These are phyloP conservation scores for Hydrangea macrophylla DNA, from an alignment of 148 eudicot species.

Conservation along the genomic window DNA sequence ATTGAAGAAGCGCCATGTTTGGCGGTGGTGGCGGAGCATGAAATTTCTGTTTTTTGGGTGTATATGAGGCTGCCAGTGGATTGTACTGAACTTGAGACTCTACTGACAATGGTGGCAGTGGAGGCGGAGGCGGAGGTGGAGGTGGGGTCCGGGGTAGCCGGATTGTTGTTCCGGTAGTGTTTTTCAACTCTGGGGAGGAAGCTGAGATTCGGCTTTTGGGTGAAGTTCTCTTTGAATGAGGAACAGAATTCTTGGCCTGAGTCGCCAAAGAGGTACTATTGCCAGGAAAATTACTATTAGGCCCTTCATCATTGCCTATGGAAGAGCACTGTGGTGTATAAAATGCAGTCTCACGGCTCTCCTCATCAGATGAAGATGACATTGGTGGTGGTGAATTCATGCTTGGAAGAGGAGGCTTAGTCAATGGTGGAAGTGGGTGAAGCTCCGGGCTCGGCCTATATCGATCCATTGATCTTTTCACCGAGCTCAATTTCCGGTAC, in stretches of 20 bases:
- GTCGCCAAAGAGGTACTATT: slow-evolving; percentile 16
- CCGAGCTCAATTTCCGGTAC: slow-evolving; percentile 55
- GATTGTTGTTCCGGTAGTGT: slow-evolving; percentile 51
- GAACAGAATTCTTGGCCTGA: slow-evolving; percentile 28
- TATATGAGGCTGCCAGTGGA: slow-evolving; percentile 27
- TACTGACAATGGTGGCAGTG: slow-evolving; percentile 12
- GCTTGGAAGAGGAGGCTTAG: slow-evolving; percentile 47
- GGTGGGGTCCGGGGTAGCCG: slow-evolving; percentile 32
- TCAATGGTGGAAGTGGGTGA: slow-evolving; percentile 77
- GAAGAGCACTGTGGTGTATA: slow-evolving; percentile 78
- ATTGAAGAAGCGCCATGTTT: slow-evolving; percentile 53
- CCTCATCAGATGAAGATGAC: slow-evolving; percentile 67
- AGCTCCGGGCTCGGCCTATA: slow-evolving; percentile 85
- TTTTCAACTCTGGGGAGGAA: slow-evolving; percentile 57
- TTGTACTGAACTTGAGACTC: slow-evolving; percentile 11
- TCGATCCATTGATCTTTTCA: slow-evolving; percentile 48
- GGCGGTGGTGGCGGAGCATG: slow-evolving; percentile 67
- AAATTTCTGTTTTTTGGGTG: slow-evolving; percentile 56
- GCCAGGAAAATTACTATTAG: slow-evolving; percentile 25
- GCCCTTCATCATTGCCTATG: slow-evolving; percentile 58
- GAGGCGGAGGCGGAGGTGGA: slow-evolving; percentile 36
- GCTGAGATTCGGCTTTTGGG: slow-evolving; percentile 55
- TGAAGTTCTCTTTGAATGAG: slow-evolving; percentile 79
- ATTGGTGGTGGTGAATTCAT: slow-evolving; percentile 57
- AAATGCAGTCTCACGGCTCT: slow-evolving; percentile 49